Percentiles rank a stretch among this genome's conserved stretches.
phyloP scores from a whole-genome alignment of 371 early-diverging fungal genomes.

The Dichotomocladium elegans region DNA sequence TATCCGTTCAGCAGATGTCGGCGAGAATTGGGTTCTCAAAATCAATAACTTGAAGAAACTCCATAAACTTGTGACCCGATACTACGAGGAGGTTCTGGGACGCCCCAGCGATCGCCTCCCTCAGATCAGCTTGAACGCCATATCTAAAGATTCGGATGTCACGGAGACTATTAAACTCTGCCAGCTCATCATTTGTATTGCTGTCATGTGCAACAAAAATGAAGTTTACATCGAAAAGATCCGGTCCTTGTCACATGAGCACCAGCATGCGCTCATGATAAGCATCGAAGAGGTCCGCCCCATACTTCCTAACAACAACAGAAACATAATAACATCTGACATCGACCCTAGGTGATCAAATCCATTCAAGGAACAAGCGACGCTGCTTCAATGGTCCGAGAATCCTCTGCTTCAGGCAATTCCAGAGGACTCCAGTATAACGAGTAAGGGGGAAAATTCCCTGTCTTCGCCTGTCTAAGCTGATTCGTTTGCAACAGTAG shows the following conservation, averaged over 20 bases:
- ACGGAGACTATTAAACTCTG: slow-evolving; percentile 77
- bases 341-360: background rate
- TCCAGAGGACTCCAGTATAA: background rate
- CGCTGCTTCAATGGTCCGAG: background rate
- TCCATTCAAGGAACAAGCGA: background rate
- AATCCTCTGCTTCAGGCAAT: background rate
- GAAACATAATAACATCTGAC: background rate
- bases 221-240: slow-evolving; percentile 78
- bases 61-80: slow-evolving; percentile 75
- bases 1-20: slow-evolving; percentile 68
- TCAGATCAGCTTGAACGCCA: slow-evolving; percentile 70
- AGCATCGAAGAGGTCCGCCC: slow-evolving; percentile 67
- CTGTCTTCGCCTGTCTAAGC: too few species aligned
- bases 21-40: slow-evolving; percentile 91
- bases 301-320: too few species aligned
- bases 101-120: slow-evolving; percentile 44
- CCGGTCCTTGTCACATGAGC: slow-evolving; percentile 60
- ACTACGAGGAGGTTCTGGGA: slow-evolving; percentile 82
- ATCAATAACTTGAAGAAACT: slow-evolving; percentile 89
- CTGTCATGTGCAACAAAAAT: slow-evolving; percentile 81
- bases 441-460: background rate
- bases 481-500: background rate
- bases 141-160: slow-evolving; percentile 76
- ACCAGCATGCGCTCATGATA: slow-evolving; percentile 85
- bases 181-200: slow-evolving; percentile 74